These are phyloP conservation scores for Malus hybrid DNA, from an alignment of 331 rosid species.

Conservation along the genomic window DNA sequence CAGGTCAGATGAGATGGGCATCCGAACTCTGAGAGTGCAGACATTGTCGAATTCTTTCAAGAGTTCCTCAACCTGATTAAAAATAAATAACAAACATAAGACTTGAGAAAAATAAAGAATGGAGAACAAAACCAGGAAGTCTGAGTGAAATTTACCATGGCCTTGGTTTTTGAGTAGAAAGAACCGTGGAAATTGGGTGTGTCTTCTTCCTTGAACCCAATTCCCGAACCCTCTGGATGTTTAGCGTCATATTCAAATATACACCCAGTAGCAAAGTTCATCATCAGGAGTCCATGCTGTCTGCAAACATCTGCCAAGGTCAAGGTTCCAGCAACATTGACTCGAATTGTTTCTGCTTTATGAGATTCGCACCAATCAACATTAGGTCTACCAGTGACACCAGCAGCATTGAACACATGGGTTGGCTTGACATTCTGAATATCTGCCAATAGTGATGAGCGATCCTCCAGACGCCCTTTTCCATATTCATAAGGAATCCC, in stretches of 20 bases:
- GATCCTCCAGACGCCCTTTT: conserved; percentile 77
- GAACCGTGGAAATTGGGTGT: conserved; percentile 76
- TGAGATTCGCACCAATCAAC: conserved; percentile 95
- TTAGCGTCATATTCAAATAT: conserved; percentile 78
- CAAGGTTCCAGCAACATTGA: conserved; percentile 78
- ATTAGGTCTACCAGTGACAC: conserved; percentile 90
- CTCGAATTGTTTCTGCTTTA: conserved; percentile 66
- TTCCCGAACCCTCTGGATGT: conserved; percentile 85
- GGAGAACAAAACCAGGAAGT: conserved; percentile 3
- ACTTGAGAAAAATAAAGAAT: neutral
- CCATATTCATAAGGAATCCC: conserved; percentile 78
- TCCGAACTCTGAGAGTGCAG: conserved; percentile 89
- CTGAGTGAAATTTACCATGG: conserved; percentile 53
- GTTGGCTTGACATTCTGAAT: conserved; percentile 67
- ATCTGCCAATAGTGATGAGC: conserved; percentile 65
- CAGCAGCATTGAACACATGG: conserved; percentile 84
- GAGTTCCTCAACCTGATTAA: conserved; percentile 77
- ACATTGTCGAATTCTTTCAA: conserved; percentile 80
- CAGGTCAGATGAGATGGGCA: conserved; percentile 88
- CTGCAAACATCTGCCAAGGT: conserved; percentile 85
- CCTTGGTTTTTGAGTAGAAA: conserved; percentile 87
- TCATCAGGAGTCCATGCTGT: conserved; percentile 69
- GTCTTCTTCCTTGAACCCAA: conserved; percentile 85
- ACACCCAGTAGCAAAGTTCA: conserved; percentile 88
- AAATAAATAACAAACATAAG: neutral